Percentiles rank a stretch among this genome's conserved stretches.
phyloP scores from a whole-genome alignment of 2,329 filamentous ascomycete species.

The Simplicillium aogashimaense region DNA sequence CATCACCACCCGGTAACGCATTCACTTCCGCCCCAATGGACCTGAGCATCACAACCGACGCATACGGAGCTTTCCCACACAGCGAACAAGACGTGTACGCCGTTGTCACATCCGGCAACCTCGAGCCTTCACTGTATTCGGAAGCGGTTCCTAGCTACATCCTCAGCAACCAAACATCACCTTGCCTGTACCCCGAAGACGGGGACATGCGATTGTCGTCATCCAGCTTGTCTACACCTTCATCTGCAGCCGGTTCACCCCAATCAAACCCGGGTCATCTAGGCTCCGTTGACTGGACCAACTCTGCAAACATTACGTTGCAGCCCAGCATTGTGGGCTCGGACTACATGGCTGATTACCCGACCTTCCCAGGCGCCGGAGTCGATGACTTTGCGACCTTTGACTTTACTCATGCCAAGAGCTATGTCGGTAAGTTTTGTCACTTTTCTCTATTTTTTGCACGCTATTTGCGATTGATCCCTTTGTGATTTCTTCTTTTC shows the following conservation, averaged over 20 bases:
- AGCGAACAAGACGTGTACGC: constrained; percentile 23
- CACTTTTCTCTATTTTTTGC: no score
- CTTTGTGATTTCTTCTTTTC: constrained; percentile 36
- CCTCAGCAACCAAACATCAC: constrained; percentile 36
- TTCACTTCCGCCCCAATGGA: constrained; percentile 34
- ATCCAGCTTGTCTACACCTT: constrained; percentile 53
- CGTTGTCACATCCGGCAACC: constrained; percentile 23
- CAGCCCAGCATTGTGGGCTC: constrained; percentile 54
- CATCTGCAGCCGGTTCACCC: constrained; percentile 58
- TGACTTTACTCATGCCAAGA: constrained; percentile 38
- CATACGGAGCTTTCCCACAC: constrained; percentile 29
- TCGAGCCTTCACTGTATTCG: constrained; percentile 37
- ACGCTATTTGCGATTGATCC: no score
- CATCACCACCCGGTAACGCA: constrained; percentile 14
- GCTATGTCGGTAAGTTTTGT: constrained; percentile 47
- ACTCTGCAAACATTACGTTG: constrained; percentile 39
- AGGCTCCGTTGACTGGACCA: constrained; percentile 49
- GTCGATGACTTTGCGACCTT: constrained; percentile 41
- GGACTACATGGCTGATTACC: constrained; percentile 45
- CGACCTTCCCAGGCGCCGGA: constrained; percentile 35
- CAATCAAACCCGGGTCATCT: constrained; percentile 50
- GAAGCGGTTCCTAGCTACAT: constrained; percentile 31
- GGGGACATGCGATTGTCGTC: constrained; percentile 43
- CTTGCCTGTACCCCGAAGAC: constrained; percentile 39
- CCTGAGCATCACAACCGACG: constrained; percentile 36